A percentile compares a stretch with the other conserved stretches of the same genome.
phyloP scores from a whole-genome alignment of 2,329 filamentous ascomycete genomes.

The Amauroascus niger region DNA sequence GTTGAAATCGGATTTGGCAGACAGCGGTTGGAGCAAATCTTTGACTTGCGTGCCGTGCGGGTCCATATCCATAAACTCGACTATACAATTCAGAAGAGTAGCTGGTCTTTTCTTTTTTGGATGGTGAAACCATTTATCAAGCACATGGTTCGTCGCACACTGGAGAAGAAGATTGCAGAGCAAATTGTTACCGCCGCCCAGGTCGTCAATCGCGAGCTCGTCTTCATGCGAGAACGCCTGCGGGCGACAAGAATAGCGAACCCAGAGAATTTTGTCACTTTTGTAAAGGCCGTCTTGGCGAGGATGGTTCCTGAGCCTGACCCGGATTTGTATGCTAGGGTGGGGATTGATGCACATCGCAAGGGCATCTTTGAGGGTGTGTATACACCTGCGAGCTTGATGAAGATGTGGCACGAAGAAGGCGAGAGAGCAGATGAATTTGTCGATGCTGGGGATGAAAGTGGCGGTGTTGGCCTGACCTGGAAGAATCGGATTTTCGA shows the following conservation, averaged over 20 bases:
- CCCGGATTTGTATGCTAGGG: constrained; percentile 62
- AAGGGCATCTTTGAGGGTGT: constrained; percentile 66
- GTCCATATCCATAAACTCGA: constrained; percentile 81
- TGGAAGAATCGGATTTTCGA: constrained; percentile 79
- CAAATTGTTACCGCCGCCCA: constrained; percentile 62
- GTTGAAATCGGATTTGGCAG: constrained; percentile 75
- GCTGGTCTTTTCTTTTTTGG: constrained; percentile 69
- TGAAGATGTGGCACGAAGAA: constrained; percentile 81
- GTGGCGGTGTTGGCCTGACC: constrained; percentile 39
- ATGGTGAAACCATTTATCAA: constrained; percentile 73
- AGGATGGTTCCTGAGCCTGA: constrained; percentile 62
- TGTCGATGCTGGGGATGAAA: constrained; percentile 56
- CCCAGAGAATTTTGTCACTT: constrained; percentile 69
- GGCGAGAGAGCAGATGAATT: constrained; percentile 57
- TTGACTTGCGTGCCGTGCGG: constrained; percentile 63
- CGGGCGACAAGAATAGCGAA: constrained; percentile 75
- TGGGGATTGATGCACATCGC: constrained; percentile 57
- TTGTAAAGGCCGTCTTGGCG: constrained; percentile 71
- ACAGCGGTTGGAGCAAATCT: constrained; percentile 67
- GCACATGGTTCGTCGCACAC: constrained; percentile 65
- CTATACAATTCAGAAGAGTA: constrained; percentile 60
- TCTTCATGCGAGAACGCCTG: constrained; percentile 78
- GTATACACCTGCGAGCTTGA: constrained; percentile 81
- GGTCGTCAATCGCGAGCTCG: constrained; percentile 69
- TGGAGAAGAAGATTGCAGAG: constrained; percentile 67